Percentiles rank a stretch among this genome's conserved stretches.
Conservation (phyloP, 345 rosid species). For the Physaria fendleri region DNA sequence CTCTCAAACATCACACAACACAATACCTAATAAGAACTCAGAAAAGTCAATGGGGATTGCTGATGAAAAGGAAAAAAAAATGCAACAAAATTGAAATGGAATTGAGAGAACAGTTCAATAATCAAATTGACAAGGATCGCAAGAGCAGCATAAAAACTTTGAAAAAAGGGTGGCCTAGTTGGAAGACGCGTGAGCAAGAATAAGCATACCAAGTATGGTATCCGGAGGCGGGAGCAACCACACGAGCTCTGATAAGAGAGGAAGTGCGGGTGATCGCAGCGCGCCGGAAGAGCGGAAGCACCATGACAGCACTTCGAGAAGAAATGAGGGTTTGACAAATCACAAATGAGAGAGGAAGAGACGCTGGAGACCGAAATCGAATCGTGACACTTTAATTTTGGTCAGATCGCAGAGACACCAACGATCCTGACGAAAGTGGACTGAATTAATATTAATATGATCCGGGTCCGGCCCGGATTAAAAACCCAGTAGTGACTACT, state of each 20-base stretch:
- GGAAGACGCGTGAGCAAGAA: neutral
- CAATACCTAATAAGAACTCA: neutral
- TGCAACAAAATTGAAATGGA: neutral
- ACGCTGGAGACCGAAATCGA: conserved; percentile 6
- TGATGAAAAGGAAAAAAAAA: neutral
- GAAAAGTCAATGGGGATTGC: conserved; percentile 20
- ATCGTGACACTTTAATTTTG: neutral
- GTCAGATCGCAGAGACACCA: conserved; percentile 28
- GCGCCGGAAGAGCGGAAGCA: conserved; percentile 79
- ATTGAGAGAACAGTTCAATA: neutral
- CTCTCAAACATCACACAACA: neutral
- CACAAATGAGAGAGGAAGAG: conserved; percentile 5
- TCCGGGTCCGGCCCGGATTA: neutral
- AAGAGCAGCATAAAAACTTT: neutral
- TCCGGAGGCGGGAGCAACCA: conserved; percentile 45
- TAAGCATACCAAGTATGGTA: conserved; percentile 47
- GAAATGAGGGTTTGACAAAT: neutral
- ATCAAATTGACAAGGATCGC: conserved; percentile 8
- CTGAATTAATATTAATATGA: neutral
- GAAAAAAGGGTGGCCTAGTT: neutral
- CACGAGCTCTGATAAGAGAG: conserved; percentile 58
- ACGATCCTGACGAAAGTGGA: neutral
- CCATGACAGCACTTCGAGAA: conserved; percentile 38
- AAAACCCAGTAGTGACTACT: neutral
- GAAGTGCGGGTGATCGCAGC: conserved; percentile 54